Base-by-base conservation (phyloP, 768 basidiomycete species). In the Amanita brunnescens region DNA sequence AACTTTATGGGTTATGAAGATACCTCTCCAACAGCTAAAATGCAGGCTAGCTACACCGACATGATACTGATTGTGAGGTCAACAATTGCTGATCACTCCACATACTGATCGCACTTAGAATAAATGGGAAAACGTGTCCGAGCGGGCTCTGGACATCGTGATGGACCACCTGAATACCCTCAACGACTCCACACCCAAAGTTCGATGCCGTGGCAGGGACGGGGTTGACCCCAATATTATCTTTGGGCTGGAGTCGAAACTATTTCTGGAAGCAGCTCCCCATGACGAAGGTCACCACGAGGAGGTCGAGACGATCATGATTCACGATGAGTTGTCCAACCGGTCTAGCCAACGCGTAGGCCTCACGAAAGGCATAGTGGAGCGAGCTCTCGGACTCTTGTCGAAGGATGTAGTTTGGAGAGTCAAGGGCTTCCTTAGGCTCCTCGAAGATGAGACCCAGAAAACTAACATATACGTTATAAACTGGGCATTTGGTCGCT, bases 31-130 rank as follows among this genome's bases (percentile, higher is more conserved):
- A 94, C 93, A 1, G 92, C 93, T 18, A 89, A 81, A 63, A 91
- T 95, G 84, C 85, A 91, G 70, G 89, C 94, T n/a, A 87, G 86
- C 61, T 97, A 95, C 64, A 92, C 93, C 2, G 94, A 97, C 63
- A 74, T 94, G 34, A 80, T 97, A 52, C 71, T 97, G 24, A 78
- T 97, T 49, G 88, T 89, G 54, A 53, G 83, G 55, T 34, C 10
- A 32, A 29, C 26, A n/a, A 20, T 53, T 48, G 21, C n/a, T 47
- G 34, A 45, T 20, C 12, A 16, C 18, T 34, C 40, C 26, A 30
- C 39, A 18, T n/a, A 29, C 54, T 58, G 26, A 52, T 29, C 21
- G 35, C 10, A 6, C 8, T 32, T 59, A 91, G 83, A 94, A 93
- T 58, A 96, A 97, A 74, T 91, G 87, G 83, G 91, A 95, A 57